Conservation (phyloP, 1,284 basidiomycete species). For the Rhodotorula mucilaginosa region DNA sequence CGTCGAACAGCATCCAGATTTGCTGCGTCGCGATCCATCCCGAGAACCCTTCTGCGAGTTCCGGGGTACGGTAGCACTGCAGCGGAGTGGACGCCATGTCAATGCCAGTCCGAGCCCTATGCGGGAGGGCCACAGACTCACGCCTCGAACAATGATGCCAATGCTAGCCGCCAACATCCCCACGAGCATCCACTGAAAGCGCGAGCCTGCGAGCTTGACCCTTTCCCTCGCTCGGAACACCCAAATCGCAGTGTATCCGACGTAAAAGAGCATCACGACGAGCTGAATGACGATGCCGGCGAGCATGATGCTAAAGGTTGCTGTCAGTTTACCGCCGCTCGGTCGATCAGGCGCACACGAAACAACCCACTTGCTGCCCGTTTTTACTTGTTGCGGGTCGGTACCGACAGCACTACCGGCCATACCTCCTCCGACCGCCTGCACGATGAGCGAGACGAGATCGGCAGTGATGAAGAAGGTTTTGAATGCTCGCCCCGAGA, state of each 20-base stretch:
- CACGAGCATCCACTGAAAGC: constrained; percentile 9
- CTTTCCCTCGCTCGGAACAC: neutral
- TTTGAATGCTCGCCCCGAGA: constrained; percentile 47
- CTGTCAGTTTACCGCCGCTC: neutral
- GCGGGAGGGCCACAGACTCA: neutral
- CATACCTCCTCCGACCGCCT: constrained; percentile 51
- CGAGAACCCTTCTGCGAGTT: constrained; percentile 25
- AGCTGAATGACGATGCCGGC: constrained; percentile 51
- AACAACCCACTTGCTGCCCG: constrained; percentile 16
- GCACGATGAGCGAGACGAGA: constrained; percentile 50
- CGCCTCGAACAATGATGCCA: constrained; percentile 24
- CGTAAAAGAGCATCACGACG: constrained; percentile 46
- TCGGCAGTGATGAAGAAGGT: constrained; percentile 50
- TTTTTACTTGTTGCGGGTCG: neutral
- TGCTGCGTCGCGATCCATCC: constrained; percentile 21
- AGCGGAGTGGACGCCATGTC: too few relatives aligned
- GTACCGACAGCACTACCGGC: constrained; percentile 33
- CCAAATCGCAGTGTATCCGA: constrained; percentile 40
- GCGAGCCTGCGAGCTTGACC: neutral
- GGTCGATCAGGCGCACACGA: neutral
- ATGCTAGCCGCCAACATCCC: constrained; percentile 3
- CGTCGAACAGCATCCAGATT: constrained; percentile 22
- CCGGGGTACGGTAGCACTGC: constrained; percentile 22
- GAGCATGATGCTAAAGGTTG: constrained; percentile 46
- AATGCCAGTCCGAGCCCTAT: too few relatives aligned